Evolutionary conservation across 148 eudicot genomes (phyloP).

Genomic region (Polygonum aviculare): DNA sequence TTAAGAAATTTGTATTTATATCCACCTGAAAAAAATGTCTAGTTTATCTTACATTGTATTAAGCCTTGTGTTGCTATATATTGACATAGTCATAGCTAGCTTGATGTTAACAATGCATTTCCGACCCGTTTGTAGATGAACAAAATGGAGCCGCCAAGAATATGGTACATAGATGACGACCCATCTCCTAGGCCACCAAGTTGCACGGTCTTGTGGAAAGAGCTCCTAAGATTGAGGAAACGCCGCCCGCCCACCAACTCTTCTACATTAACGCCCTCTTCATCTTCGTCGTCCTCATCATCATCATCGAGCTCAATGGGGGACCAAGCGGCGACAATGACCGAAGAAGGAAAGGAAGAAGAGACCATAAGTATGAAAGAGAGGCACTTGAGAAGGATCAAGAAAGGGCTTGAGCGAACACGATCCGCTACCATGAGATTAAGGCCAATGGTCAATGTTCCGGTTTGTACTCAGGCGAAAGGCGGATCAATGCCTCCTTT

Average conservation of each 20-base stretch:
- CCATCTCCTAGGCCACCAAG: conserved; percentile 71
- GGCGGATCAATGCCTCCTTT: conserved; percentile 28
- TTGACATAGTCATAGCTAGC: no score
- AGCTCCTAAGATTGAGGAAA: conserved; percentile 42
- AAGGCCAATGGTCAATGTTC: conserved; percentile 51
- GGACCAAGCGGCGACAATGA: conserved; percentile 21
- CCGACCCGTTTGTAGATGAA: background rate
- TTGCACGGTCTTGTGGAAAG: conserved; percentile 71
- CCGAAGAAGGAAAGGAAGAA: conserved; percentile 27
- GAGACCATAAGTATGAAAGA: conserved; percentile 20
- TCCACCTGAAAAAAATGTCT: no score
- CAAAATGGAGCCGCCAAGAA: conserved; percentile 9
- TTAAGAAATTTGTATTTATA: no score
- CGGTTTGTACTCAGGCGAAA: conserved; percentile 33
- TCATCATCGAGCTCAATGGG: conserved; percentile 16
- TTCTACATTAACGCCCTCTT: conserved; percentile 31
- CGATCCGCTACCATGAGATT: conserved; percentile 40
- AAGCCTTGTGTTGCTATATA: no score
- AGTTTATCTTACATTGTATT: no score
- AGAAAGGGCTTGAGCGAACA: conserved; percentile 49
- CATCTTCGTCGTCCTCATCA: conserved; percentile 25
- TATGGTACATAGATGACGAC: conserved; percentile 58
- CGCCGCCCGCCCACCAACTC: conserved; percentile 30
- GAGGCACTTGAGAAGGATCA: conserved; percentile 33
- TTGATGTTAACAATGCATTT: no score